Evolutionary conservation across 257 asterid species (phyloP).

Genomic region (Paulownia fortunei): DNA sequence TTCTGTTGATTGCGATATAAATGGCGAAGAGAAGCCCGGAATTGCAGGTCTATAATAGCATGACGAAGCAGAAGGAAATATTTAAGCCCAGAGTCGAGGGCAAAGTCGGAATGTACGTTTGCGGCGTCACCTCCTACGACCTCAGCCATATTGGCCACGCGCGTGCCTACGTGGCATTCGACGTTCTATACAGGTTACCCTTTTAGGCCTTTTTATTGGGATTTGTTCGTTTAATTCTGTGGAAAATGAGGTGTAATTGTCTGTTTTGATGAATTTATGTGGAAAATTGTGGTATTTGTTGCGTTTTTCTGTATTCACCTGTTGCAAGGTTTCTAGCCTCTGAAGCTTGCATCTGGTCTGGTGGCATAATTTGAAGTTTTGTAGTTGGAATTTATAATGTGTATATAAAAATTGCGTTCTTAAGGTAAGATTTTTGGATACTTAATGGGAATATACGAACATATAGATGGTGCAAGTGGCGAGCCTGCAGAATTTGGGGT

Average conservation of each 20-base stretch:
- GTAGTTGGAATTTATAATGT: neutral
- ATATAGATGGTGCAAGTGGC: neutral
- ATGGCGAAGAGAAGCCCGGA: constrained; percentile 43
- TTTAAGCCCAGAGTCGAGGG: constrained; percentile 67
- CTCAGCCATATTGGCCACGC: constrained; percentile 94
- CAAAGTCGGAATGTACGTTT: constrained; percentile 75
- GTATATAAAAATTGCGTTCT: neutral
- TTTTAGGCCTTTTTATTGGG: neutral
- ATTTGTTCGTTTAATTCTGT: neutral
- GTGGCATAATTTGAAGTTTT: neutral
- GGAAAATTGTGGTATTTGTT: neutral
- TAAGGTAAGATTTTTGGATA: neutral
- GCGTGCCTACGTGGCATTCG: constrained; percentile 86
- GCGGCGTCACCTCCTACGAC: constrained; percentile 89
- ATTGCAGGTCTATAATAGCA: constrained; percentile 60
- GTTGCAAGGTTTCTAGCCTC: neutral
- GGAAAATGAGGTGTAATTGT: neutral
- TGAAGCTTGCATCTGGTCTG: neutral
- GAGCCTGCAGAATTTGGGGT: neutral
- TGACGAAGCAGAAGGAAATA: constrained; percentile 73
- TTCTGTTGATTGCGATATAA: neutral
- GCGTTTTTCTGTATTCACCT: neutral
- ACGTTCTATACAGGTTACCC: constrained; percentile 71
- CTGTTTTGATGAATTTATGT: neutral
- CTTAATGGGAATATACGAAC: neutral